phyloP scores from a whole-genome alignment of 148 eudicot genomes.

The Nyssa sinensis region DNA sequence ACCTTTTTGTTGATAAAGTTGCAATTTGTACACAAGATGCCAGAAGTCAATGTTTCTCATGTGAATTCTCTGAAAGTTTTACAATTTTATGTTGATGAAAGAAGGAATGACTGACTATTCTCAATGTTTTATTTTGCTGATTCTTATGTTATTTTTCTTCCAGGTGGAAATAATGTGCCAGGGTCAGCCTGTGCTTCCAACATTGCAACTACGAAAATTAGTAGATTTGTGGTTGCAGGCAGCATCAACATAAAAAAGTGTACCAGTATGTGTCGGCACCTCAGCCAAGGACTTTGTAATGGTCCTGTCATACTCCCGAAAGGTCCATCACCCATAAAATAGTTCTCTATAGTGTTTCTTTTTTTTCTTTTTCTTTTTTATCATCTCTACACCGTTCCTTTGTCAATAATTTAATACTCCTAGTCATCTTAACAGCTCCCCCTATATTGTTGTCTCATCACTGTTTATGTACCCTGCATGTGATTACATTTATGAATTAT shows the following conservation, averaged over 20 bases:
- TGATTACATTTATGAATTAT: background rate
- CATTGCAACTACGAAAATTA: conserved; percentile 48
- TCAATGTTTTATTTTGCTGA: too few species aligned
- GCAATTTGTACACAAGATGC: background rate
- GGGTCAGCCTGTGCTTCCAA: conserved; percentile 68
- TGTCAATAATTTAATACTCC: background rate
- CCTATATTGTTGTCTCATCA: background rate
- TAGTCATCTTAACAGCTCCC: background rate
- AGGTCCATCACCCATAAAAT: conserved; percentile 9
- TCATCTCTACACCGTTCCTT: background rate
- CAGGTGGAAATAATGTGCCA: conserved; percentile 74
- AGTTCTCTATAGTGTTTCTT: background rate
- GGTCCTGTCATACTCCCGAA: conserved; percentile 56
- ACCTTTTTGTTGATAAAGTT: background rate
- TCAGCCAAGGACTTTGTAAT: conserved; percentile 78
- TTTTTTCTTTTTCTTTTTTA: background rate
- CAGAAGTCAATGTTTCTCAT: background rate
- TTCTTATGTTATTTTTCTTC: conserved; percentile 8
- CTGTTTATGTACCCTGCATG: background rate
- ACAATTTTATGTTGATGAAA: background rate
- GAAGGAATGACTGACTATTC: too few species aligned
- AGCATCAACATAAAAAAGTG: conserved; percentile 36
- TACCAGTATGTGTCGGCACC: conserved; percentile 50
- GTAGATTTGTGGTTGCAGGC: conserved; percentile 66
- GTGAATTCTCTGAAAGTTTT: background rate